These are phyloP conservation scores for Cephaloascus fragrans DNA, from an alignment of 805 yeast genomes.

Conservation along the genomic window DNA sequence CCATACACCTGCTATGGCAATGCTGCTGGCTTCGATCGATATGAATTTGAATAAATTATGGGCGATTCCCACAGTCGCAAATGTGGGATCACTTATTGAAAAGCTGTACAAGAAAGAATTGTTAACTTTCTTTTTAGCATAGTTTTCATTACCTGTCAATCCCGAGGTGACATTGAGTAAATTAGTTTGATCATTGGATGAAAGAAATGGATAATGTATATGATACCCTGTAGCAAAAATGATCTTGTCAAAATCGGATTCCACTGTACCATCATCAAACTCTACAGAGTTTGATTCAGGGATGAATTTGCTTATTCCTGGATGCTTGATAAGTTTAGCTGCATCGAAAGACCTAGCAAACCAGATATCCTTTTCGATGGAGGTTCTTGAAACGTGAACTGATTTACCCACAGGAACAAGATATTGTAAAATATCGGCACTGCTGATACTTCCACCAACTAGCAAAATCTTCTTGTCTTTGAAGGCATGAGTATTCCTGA, in stretches of 20 bases:
- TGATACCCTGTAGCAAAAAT: constrained; percentile 45
- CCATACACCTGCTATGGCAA: constrained; percentile 54
- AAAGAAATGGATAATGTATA: constrained; percentile 29
- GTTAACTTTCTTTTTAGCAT: constrained; percentile 7
- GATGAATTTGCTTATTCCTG: constrained; percentile 4
- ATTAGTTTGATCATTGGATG: not conserved
- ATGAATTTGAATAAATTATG: constrained; percentile 36
- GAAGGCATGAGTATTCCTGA: constrained; percentile 35
- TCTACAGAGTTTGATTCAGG: constrained; percentile 6
- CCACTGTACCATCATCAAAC: constrained; percentile 5
- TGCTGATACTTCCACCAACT: constrained; percentile 33
- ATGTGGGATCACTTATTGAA: constrained; percentile 29
- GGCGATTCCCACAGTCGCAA: constrained; percentile 29
- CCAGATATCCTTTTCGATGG: constrained; percentile 4
- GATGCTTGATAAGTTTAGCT: constrained; percentile 6
- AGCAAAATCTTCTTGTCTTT: constrained; percentile 28
- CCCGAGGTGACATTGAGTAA: constrained; percentile 2
- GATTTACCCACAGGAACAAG: constrained; percentile 12
- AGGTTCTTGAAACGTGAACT: constrained; percentile 6
- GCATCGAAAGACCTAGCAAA: constrained; percentile 8
- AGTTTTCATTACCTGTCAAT: constrained; percentile 4
- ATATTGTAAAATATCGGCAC: constrained; percentile 35
- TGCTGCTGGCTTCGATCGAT: constrained; percentile 39
- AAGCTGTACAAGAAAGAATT: constrained; percentile 22
- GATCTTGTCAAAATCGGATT: constrained; percentile 23